Percentiles rank a stretch among this genome's conserved stretches.
Evolutionary conservation across 768 basidiomycete genomes (phyloP).

Genomic region (Amanita fuliginea): DNA sequence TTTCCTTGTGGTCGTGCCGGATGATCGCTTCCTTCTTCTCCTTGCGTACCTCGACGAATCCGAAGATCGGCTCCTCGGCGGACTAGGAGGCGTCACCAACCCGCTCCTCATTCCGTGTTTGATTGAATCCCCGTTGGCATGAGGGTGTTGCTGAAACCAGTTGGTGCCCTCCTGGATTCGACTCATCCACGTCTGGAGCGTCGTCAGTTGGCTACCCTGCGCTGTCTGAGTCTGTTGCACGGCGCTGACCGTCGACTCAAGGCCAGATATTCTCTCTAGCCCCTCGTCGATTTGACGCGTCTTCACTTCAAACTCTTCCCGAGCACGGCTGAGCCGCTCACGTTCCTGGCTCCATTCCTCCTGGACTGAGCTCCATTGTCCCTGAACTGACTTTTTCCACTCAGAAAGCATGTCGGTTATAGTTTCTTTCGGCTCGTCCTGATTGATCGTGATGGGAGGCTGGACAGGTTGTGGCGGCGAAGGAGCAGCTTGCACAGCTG

Average conservation of each 20-base stretch:
- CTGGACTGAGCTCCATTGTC: constrained; percentile 65
- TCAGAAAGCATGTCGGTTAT: constrained; percentile 45
- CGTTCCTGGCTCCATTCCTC: constrained; percentile 81
- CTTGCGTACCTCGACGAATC: constrained; percentile 43
- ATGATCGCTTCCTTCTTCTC: constrained; percentile 25
- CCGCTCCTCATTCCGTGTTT: constrained; percentile 29
- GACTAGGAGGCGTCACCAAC: constrained; percentile 68
- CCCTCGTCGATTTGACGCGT: constrained; percentile 41
- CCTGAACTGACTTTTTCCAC: constrained; percentile 75
- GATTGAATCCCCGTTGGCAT: constrained; percentile 26
- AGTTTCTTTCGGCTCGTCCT: constrained; percentile 30
- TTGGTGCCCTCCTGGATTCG: constrained; percentile 6
- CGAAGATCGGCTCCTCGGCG: constrained; percentile 49
- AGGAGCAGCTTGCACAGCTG: constrained; percentile 4
- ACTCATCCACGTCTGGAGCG: constrained; percentile 10
- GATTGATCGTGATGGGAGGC: neutral
- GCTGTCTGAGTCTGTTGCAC: constrained; percentile 25
- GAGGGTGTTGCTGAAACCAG: constrained; percentile 9
- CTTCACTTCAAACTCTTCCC: constrained; percentile 73
- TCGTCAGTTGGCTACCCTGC: constrained; percentile 12
- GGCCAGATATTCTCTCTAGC: constrained; percentile 31
- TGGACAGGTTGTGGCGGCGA: neutral
- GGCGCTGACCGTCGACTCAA: constrained; percentile 19
- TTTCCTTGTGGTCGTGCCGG: constrained; percentile 10
- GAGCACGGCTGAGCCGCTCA: constrained; percentile 57